These are phyloP conservation scores for Skeletonema grethae DNA, from an alignment of 108 stramenopile species.

Conservation along the genomic window DNA sequence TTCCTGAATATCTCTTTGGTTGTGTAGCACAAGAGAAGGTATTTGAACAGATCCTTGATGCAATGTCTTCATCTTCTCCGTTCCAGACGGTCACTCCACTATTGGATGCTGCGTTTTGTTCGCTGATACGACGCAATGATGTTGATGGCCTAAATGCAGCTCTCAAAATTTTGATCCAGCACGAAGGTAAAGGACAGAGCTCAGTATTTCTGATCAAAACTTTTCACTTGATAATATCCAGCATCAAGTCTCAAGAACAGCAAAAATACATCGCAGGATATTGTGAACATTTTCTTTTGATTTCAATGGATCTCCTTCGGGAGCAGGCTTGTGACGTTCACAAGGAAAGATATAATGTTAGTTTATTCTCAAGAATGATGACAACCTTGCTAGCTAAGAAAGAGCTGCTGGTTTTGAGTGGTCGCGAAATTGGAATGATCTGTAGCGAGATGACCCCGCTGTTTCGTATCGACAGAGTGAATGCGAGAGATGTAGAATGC, in stretches of 20 bases:
- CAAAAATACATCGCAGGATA: conserved; percentile 19
- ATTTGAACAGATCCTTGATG: conserved; percentile 19
- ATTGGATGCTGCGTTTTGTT: conserved; percentile 45
- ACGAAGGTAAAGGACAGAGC: not conserved
- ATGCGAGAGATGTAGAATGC: conserved; percentile 13
- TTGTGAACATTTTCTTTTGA: conserved; percentile 24
- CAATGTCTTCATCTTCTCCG: conserved; percentile 4
- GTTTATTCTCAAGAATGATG: conserved; percentile 34
- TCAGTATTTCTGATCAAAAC: conserved; percentile 26
- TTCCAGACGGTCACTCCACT: conserved; percentile 4
- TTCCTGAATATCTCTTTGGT: conserved; percentile 5
- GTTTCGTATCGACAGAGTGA: conserved; percentile 11
- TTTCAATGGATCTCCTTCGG: conserved; percentile 31
- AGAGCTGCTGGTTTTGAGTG: conserved; percentile 56
- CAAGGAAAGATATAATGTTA: conserved; percentile 6
- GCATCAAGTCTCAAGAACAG: conserved; percentile 34
- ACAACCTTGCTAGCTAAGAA: conserved; percentile 52
- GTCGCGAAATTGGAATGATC: conserved; percentile 63
- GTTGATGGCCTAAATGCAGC: conserved; percentile 17
- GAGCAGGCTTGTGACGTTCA: not conserved
- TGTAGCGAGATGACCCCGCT: conserved; percentile 50
- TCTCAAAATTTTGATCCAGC: not conserved
- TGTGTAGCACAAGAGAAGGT: conserved; percentile 15
- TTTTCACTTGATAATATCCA: conserved; percentile 36
- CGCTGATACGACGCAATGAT: conserved; percentile 24